Evolutionary conservation across 345 rosid genomes (phyloP).

Genomic region (Barbarea vulgaris): DNA sequence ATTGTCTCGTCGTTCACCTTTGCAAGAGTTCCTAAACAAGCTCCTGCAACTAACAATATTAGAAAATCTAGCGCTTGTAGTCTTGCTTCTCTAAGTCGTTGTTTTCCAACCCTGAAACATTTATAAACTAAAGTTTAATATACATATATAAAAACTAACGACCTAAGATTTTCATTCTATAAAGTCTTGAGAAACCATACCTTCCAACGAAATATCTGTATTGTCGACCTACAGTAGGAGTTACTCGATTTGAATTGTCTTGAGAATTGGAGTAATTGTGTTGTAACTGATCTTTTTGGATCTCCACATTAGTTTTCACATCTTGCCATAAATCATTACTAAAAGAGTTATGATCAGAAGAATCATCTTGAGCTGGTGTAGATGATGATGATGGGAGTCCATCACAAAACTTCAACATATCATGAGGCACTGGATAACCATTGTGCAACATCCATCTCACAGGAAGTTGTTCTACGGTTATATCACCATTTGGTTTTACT

Average conservation of each 20-base stretch:
- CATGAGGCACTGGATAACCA: constrained; percentile 75
- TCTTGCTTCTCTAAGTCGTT: constrained; percentile 81
- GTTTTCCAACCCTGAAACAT: constrained; percentile 71
- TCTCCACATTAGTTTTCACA: constrained; percentile 46
- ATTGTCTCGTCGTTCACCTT: constrained; percentile 81
- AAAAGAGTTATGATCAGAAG: constrained; percentile 45
- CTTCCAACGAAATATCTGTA: constrained; percentile 81
- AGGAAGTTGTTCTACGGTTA: constrained; percentile 71
- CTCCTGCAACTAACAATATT: constrained; percentile 83
- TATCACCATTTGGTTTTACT: constrained; percentile 52
- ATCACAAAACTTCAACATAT: constrained; percentile 68
- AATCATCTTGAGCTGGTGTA: constrained; percentile 33
- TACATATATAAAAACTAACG: not conserved
- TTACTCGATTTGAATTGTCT: constrained; percentile 72
- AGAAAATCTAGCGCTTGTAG: constrained; percentile 67
- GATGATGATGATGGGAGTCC: constrained; percentile 43
- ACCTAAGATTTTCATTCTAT: not conserved
- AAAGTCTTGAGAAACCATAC: constrained; percentile 39
- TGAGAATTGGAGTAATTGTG: constrained; percentile 45
- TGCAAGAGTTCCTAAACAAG: constrained; percentile 84
- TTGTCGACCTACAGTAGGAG: constrained; percentile 65
- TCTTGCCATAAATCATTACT: constrained; percentile 62
- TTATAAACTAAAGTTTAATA: not conserved
- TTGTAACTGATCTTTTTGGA: constrained; percentile 45
- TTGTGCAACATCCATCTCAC: constrained; percentile 92